These are phyloP conservation scores for Ophiocordyceps camponoti-floridani DNA, from an alignment of 2,329 filamentous ascomycete genomes.

Conservation along the genomic window DNA sequence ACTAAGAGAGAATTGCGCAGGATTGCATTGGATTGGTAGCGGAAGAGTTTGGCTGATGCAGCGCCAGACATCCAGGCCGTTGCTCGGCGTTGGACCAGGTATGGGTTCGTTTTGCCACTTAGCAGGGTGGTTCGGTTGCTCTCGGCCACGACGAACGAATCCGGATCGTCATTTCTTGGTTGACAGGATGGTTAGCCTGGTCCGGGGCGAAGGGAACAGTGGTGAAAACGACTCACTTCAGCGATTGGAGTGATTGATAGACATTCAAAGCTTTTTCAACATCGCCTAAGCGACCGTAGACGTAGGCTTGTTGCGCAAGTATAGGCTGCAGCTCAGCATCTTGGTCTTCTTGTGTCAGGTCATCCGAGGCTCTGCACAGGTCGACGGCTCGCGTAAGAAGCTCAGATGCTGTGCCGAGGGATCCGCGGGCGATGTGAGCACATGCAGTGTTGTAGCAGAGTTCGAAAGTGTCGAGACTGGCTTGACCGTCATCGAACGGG, in stretches of 20 bases:
- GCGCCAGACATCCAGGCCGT: slow-evolving; percentile 32
- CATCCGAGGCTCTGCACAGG: slow-evolving; percentile 56
- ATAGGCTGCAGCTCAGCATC: slow-evolving; percentile 58
- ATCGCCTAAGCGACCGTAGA: slow-evolving; percentile 48
- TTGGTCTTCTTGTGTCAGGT: slow-evolving; percentile 58
- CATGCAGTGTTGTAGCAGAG: slow-evolving; percentile 69
- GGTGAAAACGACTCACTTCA: slow-evolving; percentile 30
- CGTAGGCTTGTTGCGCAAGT: slow-evolving; percentile 57
- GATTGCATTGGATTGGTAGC: slow-evolving; percentile 43
- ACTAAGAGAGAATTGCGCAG: slow-evolving; percentile 44
- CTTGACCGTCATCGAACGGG: slow-evolving; percentile 29
- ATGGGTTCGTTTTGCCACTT: slow-evolving; percentile 39
- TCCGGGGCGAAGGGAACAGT: not conserved
- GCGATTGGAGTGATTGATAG: slow-evolving; percentile 40
- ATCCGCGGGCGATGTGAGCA: slow-evolving; percentile 49
- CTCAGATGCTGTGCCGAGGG: slow-evolving; percentile 44
- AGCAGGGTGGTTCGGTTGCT: slow-evolving; percentile 39
- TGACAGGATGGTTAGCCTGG: not conserved
- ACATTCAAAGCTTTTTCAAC: slow-evolving; percentile 45
- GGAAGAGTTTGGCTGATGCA: slow-evolving; percentile 48
- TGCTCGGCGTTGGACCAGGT: slow-evolving; percentile 43
- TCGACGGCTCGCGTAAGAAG: slow-evolving; percentile 52
- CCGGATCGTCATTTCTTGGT: slow-evolving; percentile 44
- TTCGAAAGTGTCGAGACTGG: slow-evolving; percentile 58
- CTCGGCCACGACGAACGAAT: slow-evolving; percentile 46